Percentiles rank a stretch among this genome's conserved stretches.
These are phyloP conservation scores for Turnera subulata DNA, from an alignment of 345 rosid genomes.

Conservation along the genomic window DNA sequence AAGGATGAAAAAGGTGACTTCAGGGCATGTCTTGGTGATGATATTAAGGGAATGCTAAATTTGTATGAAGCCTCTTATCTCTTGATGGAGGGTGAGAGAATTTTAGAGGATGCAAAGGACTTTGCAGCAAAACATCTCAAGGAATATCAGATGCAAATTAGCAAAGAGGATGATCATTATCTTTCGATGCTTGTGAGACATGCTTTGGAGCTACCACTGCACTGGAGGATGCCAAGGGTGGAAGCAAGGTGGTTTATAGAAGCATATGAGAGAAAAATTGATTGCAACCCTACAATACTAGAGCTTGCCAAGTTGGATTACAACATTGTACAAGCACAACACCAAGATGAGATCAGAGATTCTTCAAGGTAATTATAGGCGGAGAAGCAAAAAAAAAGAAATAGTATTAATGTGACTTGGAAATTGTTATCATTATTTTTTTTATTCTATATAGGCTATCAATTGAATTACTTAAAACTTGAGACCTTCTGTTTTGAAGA, in stretches of 20 bases:
- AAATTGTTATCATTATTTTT: too few species aligned
- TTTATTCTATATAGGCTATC: too few species aligned
- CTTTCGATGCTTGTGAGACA: conserved; percentile 24
- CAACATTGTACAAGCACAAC: conserved; percentile 34
- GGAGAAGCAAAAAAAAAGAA: too few species aligned
- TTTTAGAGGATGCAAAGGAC: conserved; percentile 13
- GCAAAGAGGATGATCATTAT: conserved; percentile 1
- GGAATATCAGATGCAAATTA: background rate
- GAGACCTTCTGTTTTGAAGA: too few species aligned
- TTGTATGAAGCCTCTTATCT: conserved; percentile 21
- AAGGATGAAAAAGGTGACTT: conserved; percentile 15
- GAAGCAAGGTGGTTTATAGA: conserved; percentile 52
- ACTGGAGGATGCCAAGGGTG: conserved; percentile 40
- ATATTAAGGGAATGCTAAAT: conserved; percentile 11
- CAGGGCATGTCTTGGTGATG: conserved; percentile 3
- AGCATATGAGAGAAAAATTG: conserved; percentile 13
- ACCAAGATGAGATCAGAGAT: conserved; percentile 40
- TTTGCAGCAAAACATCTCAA: conserved; percentile 8
- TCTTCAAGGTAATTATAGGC: conserved; percentile 27
- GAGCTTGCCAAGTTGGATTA: conserved; percentile 45
- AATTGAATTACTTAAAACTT: too few species aligned
- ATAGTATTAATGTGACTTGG: too few species aligned
- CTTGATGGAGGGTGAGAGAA: conserved; percentile 10
- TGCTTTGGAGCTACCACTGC: conserved; percentile 32
- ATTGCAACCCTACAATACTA: conserved; percentile 24